These are phyloP conservation scores for Colletotrichum viniferum DNA, from an alignment of 2,329 filamentous ascomycete genomes.

Conservation along the genomic window DNA sequence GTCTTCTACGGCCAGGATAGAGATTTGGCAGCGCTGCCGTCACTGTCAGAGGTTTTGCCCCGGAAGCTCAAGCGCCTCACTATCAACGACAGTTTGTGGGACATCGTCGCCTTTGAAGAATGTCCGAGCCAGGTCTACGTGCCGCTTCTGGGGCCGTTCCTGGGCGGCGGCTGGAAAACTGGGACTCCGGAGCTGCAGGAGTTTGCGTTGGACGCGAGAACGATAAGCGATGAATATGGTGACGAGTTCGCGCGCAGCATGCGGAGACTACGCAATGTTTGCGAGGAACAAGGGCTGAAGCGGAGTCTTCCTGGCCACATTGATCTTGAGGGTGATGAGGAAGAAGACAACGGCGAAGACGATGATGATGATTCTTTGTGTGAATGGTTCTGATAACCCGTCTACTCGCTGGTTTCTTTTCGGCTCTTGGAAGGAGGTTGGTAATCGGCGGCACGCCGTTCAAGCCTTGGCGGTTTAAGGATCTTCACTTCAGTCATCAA, in stretches of 20 bases:
- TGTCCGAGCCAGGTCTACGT: not conserved
- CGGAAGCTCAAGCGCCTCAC: not conserved
- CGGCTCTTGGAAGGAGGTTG: not conserved
- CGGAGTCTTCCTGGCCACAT: not conserved
- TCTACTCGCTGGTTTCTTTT: not conserved
- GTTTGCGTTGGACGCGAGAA: not conserved
- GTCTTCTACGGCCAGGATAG: not conserved
- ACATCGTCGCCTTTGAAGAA: not conserved
- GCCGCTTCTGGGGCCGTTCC: not conserved
- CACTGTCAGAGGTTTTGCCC: not conserved
- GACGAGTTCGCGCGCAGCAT: not conserved
- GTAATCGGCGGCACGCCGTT: not conserved
- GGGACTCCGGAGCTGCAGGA: not conserved
- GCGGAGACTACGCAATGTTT: not conserved
- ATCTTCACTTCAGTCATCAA: not conserved
- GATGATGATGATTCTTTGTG: not conserved
- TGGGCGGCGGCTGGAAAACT: not conserved
- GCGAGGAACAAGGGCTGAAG: not conserved
- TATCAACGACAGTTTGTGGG: not conserved
- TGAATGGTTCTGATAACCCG: not conserved
- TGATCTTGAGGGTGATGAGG: not conserved
- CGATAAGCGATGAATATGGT: rapidly evolving
- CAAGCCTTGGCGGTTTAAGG: not conserved
- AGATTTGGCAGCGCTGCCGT: not conserved
- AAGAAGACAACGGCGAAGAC: not conserved